Evolutionary conservation across 305 asterid genomes (phyloP).

Genomic region (Petunia hybrid): DNA sequence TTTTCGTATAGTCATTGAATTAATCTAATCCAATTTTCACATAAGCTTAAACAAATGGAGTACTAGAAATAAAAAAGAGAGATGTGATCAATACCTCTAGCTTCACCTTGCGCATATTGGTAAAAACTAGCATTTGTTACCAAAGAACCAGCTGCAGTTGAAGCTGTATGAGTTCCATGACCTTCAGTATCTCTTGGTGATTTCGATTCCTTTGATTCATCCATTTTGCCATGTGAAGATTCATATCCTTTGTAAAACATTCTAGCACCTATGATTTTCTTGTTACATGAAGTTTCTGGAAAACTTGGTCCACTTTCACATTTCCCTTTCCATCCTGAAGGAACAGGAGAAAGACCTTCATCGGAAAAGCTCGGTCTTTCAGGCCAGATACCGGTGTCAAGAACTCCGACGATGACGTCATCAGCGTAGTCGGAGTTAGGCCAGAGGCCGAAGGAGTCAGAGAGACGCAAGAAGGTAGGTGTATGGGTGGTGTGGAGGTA

Average conservation of each 20-base stretch:
- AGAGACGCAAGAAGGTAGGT: slow-evolving; percentile 71
- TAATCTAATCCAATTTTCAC: too few relatives aligned
- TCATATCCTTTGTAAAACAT: slow-evolving; percentile 70
- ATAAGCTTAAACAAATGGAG: too few relatives aligned
- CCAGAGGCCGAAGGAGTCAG: slow-evolving; percentile 83
- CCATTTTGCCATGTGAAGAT: slow-evolving; percentile 52
- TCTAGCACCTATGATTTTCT: slow-evolving; percentile 78
- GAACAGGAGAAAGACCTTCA: slow-evolving; percentile 67
- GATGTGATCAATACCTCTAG: slow-evolving; percentile 54
- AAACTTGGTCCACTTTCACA: slow-evolving; percentile 71
- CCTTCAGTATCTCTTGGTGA: slow-evolving; percentile 96
- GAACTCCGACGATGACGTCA: slow-evolving; percentile 81
- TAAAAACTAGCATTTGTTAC: slow-evolving; percentile 81
- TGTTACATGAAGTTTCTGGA: slow-evolving; percentile 62
- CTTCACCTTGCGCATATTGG: slow-evolving; percentile 80
- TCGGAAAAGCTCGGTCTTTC: slow-evolving; percentile 83
- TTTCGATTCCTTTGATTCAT: slow-evolving; percentile 51
- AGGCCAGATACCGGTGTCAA: slow-evolving; percentile 98
- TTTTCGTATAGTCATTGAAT: too few relatives aligned
- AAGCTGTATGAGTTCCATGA: slow-evolving; percentile 92
- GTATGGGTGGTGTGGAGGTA: slow-evolving; percentile 84
- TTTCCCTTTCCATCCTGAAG: slow-evolving; percentile 75
- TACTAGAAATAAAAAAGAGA: too few relatives aligned
- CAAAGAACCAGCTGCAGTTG: slow-evolving; percentile 88
- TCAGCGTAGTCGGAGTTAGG: slow-evolving; percentile 86